Base-by-base conservation (phyloP, 2,329 filamentous ascomycete genomes). In the Aspergillus sp. region DNA sequence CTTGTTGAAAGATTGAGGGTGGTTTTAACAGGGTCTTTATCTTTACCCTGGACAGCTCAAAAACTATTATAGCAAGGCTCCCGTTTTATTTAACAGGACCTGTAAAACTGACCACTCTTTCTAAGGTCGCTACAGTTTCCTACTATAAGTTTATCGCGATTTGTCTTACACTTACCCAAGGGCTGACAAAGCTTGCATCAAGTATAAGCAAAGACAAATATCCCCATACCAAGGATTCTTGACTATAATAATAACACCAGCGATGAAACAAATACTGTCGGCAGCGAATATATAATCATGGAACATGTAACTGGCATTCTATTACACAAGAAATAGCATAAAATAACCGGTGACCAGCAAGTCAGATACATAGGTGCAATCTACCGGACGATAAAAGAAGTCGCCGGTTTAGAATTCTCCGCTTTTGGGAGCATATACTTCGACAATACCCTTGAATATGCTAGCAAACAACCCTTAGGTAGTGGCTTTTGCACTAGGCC, bases 101-200 rank as follows among this genome's bases (percentile, higher is more conserved):
- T 8, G 47, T 64, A 41, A 67, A 64, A 44, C 64, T 77, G 19
- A 71, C 68, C 0, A 79, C 75, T 5, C 69, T 66, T 55, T 79
- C 77, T 22, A 75, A 80, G 64, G 76, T 80, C 61, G 78, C 79
- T 27, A 80, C 77, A 1, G 75, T 80, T 47, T 64, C 64, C 47
- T 80, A 75, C 59, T 45, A 76, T 79, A 67, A 64, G 71, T 60
- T 39, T 34, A n/a, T 37, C 0, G 17, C 20, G 5, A 37, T 30
- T 27, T 41, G 9, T 15, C 15, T 22, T 39, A 37, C 1, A 37
- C 22, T 47, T 49, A 33, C 19, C 30, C 27, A 56, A 34, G 13
- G 20, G 41, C 17, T 58, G 42, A 58, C 34, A 34, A 12, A 42
- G 11, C 15, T 30, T 64, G 44, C 19, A 60, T 47, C 58, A 61